Evolutionary conservation across 106 monocot genomes (phyloP).

Genomic region (Xerophyta viscosa): DNA sequence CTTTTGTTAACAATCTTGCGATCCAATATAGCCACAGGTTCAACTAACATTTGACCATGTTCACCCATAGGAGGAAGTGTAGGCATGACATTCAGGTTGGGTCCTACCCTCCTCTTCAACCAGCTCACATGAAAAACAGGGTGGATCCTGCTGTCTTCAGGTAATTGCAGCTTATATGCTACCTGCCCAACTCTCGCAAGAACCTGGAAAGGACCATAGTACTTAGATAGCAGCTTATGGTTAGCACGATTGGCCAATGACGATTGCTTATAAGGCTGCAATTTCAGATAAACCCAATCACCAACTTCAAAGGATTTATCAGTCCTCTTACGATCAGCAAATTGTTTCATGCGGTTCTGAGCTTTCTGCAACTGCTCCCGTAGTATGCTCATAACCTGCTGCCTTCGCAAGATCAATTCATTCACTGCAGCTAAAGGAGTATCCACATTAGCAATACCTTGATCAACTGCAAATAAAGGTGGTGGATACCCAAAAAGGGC

Average conservation of each 20-base stretch:
- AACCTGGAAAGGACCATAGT: neutral
- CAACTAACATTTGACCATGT: too few relatives aligned
- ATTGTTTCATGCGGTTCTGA: neutral
- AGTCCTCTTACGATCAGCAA: neutral
- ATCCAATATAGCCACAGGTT: too few relatives aligned
- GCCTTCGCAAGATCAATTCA: neutral
- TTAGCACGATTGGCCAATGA: neutral
- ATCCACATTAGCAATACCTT: too few relatives aligned
- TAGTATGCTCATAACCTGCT: neutral
- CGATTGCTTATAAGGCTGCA: neutral
- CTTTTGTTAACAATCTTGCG: too few relatives aligned
- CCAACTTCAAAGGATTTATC: neutral
- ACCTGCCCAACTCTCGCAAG: neutral
- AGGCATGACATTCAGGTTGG: too few relatives aligned
- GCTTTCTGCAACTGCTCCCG: neutral
- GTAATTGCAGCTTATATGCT: neutral
- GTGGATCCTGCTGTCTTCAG: neutral
- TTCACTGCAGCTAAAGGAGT: neutral
- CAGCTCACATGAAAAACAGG: neutral
- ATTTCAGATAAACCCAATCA: neutral
- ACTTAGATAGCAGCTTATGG: neutral
- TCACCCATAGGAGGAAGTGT: too few relatives aligned
- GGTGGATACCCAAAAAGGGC: neutral
- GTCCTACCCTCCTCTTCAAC: too few relatives aligned
- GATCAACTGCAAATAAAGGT: neutral